Base-by-base conservation (phyloP, 2,329 filamentous ascomycete species). In the Cladophialophora exuberans region DNA sequence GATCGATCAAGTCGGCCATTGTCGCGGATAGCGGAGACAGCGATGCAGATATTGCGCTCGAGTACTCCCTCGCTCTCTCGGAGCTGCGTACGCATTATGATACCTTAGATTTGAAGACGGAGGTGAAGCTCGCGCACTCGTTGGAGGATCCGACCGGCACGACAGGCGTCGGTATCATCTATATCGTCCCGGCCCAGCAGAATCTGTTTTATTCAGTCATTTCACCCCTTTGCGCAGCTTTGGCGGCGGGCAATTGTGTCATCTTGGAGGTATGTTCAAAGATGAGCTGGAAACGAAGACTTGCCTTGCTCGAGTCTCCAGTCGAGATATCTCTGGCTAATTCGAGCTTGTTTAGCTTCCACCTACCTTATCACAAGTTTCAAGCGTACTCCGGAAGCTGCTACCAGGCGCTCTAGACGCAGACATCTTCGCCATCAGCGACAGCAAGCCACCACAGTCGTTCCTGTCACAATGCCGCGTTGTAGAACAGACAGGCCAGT, bases 341-440 rank as follows among this genome's bases (percentile, higher is more conserved):
- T 3, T 48, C 41, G 23, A 15, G 9, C 10, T 20, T 18, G n/a
- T 36, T 13, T 33, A 57, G 55, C 49, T 57, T 15, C 55, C 50
- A 17, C 36, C 38, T 11, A 54, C 50, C 1, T 33, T 54, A 31
- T 50, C 49, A 4, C 36, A 54, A 26, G 42, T 54, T 3, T 54
- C 50, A 13, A 36, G 38, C 13, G 15, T 50, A 9, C 43, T 59
- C n/a, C 46, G 47, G n/a, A 68, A 66, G 10, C 46, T 77, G 2
- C 65, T 80, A 4, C 42, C 66, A 6, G 54, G 66, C 41, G 68
- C 75, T 1, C 66, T 83, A 1, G 77, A 81, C 55, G 63, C 68
- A 2, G 78, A 82, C 41, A 77, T 75, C 1, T 81, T 83, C 56
- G 70, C 70, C 4, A 67, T 80, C 33, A 69, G 74, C 7, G 66